These are phyloP conservation scores for Strobilomyces echinocephalus DNA, from an alignment of 768 basidiomycete species.

Conservation along the genomic window DNA sequence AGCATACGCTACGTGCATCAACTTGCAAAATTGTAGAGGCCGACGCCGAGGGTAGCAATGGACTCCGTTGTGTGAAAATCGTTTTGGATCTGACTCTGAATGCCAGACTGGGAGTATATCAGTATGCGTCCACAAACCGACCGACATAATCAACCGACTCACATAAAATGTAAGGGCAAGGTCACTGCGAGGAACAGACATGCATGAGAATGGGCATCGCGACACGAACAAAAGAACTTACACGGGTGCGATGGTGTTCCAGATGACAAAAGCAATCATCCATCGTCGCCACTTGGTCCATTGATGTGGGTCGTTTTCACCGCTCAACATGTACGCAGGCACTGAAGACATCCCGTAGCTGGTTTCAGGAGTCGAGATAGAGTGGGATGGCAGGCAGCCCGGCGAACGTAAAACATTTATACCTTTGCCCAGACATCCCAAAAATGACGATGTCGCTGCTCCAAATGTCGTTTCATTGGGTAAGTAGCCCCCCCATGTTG, in stretches of 20 bases:
- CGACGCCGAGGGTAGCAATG: constrained; percentile 24
- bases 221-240: constrained; percentile 3
- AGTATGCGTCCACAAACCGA: neutral
- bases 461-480: neutral
- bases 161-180: constrained; percentile 28
- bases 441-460: neutral
- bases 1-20: neutral
- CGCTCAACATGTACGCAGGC: constrained; percentile 13
- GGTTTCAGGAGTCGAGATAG: neutral
- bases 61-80: constrained; percentile 18
- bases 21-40: constrained; percentile 27
- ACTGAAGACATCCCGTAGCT: constrained; percentile 16
- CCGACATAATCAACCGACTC: neutral
- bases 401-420: constrained; percentile 12
- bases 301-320: constrained; percentile 23
- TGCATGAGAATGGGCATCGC: neutral
- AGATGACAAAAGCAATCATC: constrained; percentile 26
- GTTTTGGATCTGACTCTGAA: constrained; percentile 25
- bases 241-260: constrained; percentile 29
- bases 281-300: constrained; percentile 28
- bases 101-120: constrained; percentile 18
- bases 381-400: neutral
- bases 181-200: constrained; percentile 11
- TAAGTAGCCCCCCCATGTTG: neutral
- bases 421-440: neutral